A percentile compares a stretch with the other conserved stretches of the same genome.
These are phyloP conservation scores for Leishmania lainsoni DNA, from an alignment of 208 protist species.

Conservation along the genomic window DNA sequence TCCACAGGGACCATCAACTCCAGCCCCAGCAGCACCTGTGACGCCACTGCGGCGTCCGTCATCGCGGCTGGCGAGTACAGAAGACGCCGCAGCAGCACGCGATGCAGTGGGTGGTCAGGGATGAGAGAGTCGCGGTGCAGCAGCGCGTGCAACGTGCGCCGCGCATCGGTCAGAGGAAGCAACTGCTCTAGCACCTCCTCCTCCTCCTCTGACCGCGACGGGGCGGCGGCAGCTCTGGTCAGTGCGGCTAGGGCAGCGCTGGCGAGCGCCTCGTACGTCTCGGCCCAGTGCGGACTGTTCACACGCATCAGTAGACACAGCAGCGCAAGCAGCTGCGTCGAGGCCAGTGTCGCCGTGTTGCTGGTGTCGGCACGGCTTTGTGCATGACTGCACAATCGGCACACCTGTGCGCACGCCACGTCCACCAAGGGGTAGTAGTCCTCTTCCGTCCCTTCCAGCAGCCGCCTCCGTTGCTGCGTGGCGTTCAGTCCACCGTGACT, in stretches of 20 bases:
- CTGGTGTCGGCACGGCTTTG: neutral
- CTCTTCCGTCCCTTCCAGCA: constrained; percentile 32
- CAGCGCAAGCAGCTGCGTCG: constrained; percentile 18
- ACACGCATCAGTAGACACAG: constrained; percentile 38
- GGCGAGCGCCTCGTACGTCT: constrained; percentile 52
- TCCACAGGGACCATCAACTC: constrained; percentile 28
- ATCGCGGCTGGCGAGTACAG: constrained; percentile 43
- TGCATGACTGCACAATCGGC: constrained; percentile 8
- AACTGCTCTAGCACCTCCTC: constrained; percentile 4
- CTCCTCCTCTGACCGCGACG: neutral
- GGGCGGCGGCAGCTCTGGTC: neutral
- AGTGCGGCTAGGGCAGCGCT: constrained; percentile 29
- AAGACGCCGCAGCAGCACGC: constrained; percentile 49
- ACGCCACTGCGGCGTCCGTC: constrained; percentile 31
- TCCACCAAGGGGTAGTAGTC: constrained; percentile 60
- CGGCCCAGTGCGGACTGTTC: constrained; percentile 50
- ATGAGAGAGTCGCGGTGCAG: constrained; percentile 59
- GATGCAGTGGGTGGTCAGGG: constrained; percentile 67
- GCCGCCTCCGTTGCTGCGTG: neutral
- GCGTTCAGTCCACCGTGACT: neutral
- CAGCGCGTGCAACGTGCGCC: constrained; percentile 39
- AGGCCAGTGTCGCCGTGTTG: neutral
- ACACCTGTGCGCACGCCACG: constrained; percentile 32
- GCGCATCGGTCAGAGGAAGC: constrained; percentile 16
- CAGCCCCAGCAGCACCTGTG: constrained; percentile 31